Evolutionary conservation across 495 filamentous ascomycete species (phyloP).

Genomic region (Penicilliopsis zonata): DNA sequence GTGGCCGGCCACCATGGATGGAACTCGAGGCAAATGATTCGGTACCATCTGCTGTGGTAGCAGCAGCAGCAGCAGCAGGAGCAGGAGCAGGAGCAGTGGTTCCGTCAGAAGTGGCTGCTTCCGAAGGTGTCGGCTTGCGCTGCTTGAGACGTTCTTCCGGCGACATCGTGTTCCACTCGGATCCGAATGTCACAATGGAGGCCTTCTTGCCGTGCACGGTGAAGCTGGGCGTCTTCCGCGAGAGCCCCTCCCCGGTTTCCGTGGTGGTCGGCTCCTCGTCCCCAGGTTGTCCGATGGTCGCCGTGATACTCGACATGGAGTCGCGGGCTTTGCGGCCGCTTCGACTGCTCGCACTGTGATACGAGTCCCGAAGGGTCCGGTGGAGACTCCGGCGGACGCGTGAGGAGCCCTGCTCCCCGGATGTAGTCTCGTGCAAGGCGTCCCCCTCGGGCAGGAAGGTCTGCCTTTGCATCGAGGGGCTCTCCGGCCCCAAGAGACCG

Average conservation of each 20-base stretch:
- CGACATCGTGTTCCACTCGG: conserved; percentile 74
- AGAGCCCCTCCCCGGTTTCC: conserved; percentile 52
- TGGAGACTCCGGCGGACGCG: conserved; percentile 82
- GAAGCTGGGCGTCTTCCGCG: conserved; percentile 74
- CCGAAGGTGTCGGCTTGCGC: conserved; percentile 37
- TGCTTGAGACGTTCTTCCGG: conserved; percentile 61
- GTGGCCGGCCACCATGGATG: conserved; percentile 15
- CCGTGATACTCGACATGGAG: conserved; percentile 39
- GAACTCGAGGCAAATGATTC: conserved; percentile 20
- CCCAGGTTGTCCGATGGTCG: conserved; percentile 41
- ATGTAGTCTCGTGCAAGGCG: conserved; percentile 21
- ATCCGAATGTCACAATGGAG: conserved; percentile 86
- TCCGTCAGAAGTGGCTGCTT: conserved; percentile 32
- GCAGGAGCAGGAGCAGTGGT: conserved; percentile 27
- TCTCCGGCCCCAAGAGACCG: conserved; percentile 31
- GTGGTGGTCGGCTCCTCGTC: conserved; percentile 32
- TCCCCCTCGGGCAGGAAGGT: conserved; percentile 22
- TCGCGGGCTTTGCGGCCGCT: conserved; percentile 69
- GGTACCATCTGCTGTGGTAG: conserved; percentile 17
- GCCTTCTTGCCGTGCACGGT: conserved; percentile 97
- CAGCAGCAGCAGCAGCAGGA: conserved; percentile 31
- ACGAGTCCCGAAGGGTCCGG: conserved; percentile 78
- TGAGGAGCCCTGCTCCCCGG: conserved; percentile 30
- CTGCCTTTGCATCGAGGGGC: conserved; percentile 22
- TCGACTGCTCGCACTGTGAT: conserved; percentile 51